Evolutionary conservation across 2,329 filamentous ascomycete species (phyloP).

Genomic region (Blastomyces parvus): DNA sequence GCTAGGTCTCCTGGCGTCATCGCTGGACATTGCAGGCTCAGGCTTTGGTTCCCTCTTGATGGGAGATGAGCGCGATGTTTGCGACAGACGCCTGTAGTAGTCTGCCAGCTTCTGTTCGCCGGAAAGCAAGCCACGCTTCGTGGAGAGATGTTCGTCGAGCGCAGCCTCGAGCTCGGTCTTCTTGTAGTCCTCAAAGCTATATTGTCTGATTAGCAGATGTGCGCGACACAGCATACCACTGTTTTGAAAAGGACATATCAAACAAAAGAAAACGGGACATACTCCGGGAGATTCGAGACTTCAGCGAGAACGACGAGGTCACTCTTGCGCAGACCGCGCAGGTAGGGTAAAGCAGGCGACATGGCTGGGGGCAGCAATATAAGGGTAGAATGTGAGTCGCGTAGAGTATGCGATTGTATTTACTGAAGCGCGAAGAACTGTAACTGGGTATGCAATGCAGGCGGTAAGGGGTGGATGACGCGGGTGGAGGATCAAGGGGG

Average conservation of each 20-base stretch:
- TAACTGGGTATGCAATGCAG: constrained; percentile 10
- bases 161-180: constrained; percentile 70
- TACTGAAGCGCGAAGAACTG: background rate
- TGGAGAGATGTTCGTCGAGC: constrained; percentile 63
- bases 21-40: constrained; percentile 29
- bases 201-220: background rate
- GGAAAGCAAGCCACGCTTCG: constrained; percentile 56
- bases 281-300: constrained; percentile 62
- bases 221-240: background rate
- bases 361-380: constrained; percentile 38
- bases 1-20: constrained; percentile 28
- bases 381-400: constrained; percentile 34
- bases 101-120: constrained; percentile 56
- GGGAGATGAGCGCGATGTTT: constrained; percentile 37
- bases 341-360: constrained; percentile 59
- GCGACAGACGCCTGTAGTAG: constrained; percentile 56
- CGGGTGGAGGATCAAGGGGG: constrained; percentile 13
- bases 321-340: constrained; percentile 71
- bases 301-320: constrained; percentile 68
- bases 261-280: constrained; percentile 32
- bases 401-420: constrained; percentile 39
- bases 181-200: constrained; percentile 59
- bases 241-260: background rate
- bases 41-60: constrained; percentile 39
- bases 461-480: background rate